These are phyloP conservation scores for Zanthoxylum bungeanum DNA, from an alignment of 345 rosid genomes.

Conservation along the genomic window DNA sequence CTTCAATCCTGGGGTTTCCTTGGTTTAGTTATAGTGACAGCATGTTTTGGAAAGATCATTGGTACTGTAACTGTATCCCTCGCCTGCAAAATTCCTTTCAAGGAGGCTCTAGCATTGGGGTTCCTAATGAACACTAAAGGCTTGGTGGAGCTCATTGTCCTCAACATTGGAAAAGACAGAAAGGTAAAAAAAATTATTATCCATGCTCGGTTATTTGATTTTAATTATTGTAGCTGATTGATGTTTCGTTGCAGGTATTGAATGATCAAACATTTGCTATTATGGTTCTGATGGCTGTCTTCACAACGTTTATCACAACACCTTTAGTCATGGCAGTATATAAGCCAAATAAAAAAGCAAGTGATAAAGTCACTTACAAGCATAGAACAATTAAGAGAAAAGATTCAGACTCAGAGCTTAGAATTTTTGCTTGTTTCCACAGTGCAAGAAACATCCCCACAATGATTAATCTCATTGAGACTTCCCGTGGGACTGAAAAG, in stretches of 20 bases:
- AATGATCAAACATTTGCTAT: constrained; percentile 80
- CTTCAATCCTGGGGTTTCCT: constrained; percentile 72
- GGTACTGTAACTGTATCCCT: constrained; percentile 61
- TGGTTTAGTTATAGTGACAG: constrained; percentile 54
- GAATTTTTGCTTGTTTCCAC: constrained; percentile 62
- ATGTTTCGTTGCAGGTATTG: constrained; percentile 46
- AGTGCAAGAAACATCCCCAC: constrained; percentile 51
- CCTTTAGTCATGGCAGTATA: constrained; percentile 65
- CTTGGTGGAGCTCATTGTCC: constrained; percentile 84
- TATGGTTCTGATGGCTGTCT: constrained; percentile 76
- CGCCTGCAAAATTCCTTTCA: constrained; percentile 42
- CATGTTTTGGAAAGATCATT: constrained; percentile 68
- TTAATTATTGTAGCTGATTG: not conserved
- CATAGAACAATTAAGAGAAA: constrained; percentile 45
- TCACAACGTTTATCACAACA: constrained; percentile 77
- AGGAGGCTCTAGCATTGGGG: constrained; percentile 59
- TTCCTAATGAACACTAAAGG: constrained; percentile 84
- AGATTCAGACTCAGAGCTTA: constrained; percentile 37
- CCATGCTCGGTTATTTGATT: not conserved
- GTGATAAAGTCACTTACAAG: constrained; percentile 41
- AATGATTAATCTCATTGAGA: constrained; percentile 68
- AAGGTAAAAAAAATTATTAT: constrained; percentile 34
- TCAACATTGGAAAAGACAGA: constrained; percentile 79
- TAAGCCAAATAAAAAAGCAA: constrained; percentile 47
- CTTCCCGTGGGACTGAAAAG: constrained; percentile 73